phyloP scores from a whole-genome alignment of 768 basidiomycete genomes.

The Tricholoma sp. region DNA sequence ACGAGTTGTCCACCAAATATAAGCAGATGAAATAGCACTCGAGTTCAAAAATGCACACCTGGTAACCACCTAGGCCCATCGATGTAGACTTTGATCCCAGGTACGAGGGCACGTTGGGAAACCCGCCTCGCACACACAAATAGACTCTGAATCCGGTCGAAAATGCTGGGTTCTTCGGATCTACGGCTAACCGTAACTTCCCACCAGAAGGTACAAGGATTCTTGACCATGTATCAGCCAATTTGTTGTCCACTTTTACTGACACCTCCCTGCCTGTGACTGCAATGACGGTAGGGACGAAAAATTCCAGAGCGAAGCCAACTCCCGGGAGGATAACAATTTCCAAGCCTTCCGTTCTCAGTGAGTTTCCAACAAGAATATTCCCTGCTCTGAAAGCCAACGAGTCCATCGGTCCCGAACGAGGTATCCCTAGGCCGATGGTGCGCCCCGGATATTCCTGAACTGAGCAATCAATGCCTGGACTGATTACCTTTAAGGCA shows the following conservation, averaged over 20 bases:
- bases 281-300: constrained; percentile 41
- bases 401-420: constrained; percentile 60
- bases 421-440: constrained; percentile 54
- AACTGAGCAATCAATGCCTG: constrained; percentile 52
- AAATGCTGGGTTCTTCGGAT: constrained; percentile 7
- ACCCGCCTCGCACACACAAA: constrained; percentile 53
- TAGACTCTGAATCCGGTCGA: constrained; percentile 48
- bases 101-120: constrained; percentile 51
- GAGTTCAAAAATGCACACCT: constrained; percentile 26
- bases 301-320: constrained; percentile 44
- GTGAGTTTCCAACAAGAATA: constrained; percentile 49
- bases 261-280: constrained; percentile 47
- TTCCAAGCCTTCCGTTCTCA: constrained; percentile 51
- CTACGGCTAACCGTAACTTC: constrained; percentile 36
- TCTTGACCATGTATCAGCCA: constrained; percentile 43
- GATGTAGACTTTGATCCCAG: constrained; percentile 65
- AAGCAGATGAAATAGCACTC: not conserved
- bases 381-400: constrained; percentile 54
- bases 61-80: constrained; percentile 57
- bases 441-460: constrained; percentile 55
- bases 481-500: constrained; percentile 47
- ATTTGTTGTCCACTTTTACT: constrained; percentile 35
- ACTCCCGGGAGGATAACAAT: constrained; percentile 41
- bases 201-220: constrained; percentile 40
- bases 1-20: constrained; percentile 3